Conservation (phyloP, 2,329 filamentous ascomycete genomes). For the Cladobotryum mycophilum region DNA sequence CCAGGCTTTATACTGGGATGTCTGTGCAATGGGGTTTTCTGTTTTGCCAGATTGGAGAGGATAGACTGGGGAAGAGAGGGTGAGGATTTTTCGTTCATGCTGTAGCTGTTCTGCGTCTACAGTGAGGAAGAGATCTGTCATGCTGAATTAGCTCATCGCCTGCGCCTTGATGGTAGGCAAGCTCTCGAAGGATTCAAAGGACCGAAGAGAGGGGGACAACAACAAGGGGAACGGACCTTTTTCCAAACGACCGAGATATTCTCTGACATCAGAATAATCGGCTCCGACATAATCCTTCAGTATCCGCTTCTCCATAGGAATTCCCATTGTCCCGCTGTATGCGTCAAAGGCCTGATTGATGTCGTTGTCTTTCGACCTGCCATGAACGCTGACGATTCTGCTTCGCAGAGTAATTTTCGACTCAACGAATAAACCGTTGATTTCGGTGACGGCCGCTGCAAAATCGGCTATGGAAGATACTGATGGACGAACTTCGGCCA, state of each 20-base stretch:
- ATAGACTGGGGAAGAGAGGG: constrained; percentile 10
- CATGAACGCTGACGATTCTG: constrained; percentile 8
- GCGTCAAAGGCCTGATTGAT: constrained; percentile 3
- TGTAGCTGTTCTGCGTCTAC: constrained; percentile 5
- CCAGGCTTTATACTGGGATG: constrained; percentile 1
- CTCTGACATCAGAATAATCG: not conserved
- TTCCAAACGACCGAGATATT: not conserved
- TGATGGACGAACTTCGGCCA: constrained; percentile 2
- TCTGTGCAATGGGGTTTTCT: not conserved
- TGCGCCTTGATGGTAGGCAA: not conserved
- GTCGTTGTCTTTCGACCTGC: not conserved
- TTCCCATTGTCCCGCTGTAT: constrained; percentile 8
- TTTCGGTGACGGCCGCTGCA: constrained; percentile 7
- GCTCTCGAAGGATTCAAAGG: not conserved
- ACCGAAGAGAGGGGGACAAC: not conserved
- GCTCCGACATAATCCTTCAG: not conserved
- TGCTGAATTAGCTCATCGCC: not conserved
- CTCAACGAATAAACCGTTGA: constrained; percentile 12
- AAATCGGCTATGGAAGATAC: constrained; percentile 8
- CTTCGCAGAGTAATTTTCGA: constrained; percentile 10
- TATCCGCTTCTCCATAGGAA: constrained; percentile 10
- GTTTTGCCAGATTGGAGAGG: constrained; percentile 3
- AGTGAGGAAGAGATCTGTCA: not conserved
- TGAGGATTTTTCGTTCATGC: constrained; percentile 3
- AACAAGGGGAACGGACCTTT: not conserved